Conservation (phyloP, 371 early-diverging fungal genomes). For the Mucor indicus region DNA sequence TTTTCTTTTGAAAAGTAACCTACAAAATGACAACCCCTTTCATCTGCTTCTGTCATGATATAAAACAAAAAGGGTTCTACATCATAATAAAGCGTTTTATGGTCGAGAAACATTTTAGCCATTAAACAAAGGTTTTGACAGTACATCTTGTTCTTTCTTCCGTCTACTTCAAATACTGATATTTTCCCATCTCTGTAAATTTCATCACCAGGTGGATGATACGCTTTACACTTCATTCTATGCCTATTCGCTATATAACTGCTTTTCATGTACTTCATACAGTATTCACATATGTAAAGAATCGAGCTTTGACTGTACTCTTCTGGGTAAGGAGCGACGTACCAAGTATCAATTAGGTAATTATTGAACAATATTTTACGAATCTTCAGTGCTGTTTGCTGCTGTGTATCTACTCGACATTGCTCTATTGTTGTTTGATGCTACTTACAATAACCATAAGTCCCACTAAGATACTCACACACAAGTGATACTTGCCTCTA, state of each 20-base stretch:
- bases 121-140: conserved; percentile 97
- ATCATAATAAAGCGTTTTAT: conserved; percentile 99
- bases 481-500: no score
- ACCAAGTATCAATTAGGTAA: conserved; percentile 94
- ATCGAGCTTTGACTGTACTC: conserved; percentile 73
- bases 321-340: conserved; percentile 97
- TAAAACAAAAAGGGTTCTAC: conserved; percentile 99
- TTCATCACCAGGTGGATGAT: conserved; percentile 98
- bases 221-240: conserved; percentile 77
- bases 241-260: conserved; percentile 66
- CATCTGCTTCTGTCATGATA: conserved; percentile 82
- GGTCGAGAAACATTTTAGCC: conserved; percentile 98
- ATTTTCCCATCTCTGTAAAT: conserved; percentile 92
- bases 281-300: conserved; percentile 96
- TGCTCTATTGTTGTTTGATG: background rate
- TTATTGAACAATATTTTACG: conserved; percentile 57
- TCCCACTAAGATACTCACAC: no score
- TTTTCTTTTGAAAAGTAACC: conserved; percentile 99
- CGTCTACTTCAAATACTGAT: conserved; percentile 95
- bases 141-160: conserved; percentile 93
- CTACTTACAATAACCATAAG: no score
- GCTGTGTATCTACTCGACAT: background rate
- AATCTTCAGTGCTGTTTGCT: conserved; percentile 19
- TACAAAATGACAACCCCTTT: conserved; percentile 87
- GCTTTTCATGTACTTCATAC: conserved; percentile 92